These are phyloP conservation scores for Coemansia sp. DNA, from an alignment of 192 early-diverging fungal species.

Conservation along the genomic window DNA sequence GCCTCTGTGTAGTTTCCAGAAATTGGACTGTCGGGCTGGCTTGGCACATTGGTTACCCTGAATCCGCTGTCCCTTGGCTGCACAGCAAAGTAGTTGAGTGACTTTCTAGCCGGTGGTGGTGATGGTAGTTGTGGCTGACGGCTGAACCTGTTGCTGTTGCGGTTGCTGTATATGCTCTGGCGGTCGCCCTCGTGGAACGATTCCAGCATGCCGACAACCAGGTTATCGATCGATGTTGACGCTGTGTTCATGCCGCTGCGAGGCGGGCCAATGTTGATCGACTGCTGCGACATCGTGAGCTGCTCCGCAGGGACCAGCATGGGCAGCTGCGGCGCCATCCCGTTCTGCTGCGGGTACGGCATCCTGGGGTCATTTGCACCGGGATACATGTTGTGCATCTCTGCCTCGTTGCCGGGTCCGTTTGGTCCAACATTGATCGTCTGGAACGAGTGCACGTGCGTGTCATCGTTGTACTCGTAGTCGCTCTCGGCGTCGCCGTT, in stretches of 20 bases:
- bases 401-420: neutral
- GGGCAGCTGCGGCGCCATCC: slow-evolving; percentile 1
- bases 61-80: slow-evolving; percentile 1
- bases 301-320: slow-evolving; percentile 17
- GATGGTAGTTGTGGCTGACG: neutral
- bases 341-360: slow-evolving; percentile 2
- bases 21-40: slow-evolving; percentile 7
- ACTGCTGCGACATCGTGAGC: slow-evolving; percentile 7
- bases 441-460: slow-evolving; percentile 37
- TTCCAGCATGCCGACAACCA: slow-evolving; percentile 32
- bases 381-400: neutral
- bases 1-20: neutral
- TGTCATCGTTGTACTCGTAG: slow-evolving; percentile 26
- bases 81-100: neutral
- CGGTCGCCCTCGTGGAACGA: slow-evolving; percentile 14
- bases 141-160: neutral
- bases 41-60: slow-evolving; percentile 6
- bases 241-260: neutral
- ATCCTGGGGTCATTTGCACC: neutral
- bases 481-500: slow-evolving; percentile 21
- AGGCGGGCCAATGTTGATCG: neutral
- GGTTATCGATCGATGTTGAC: slow-evolving; percentile 26
- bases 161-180: neutral
- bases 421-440: slow-evolving; percentile 28
- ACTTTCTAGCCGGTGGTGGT: neutral